Evolutionary conservation across 2,329 filamentous ascomycete species (phyloP), one percentile per base, ranked within the genome.

Genomic region (Erysiphe pulchra): DNA sequence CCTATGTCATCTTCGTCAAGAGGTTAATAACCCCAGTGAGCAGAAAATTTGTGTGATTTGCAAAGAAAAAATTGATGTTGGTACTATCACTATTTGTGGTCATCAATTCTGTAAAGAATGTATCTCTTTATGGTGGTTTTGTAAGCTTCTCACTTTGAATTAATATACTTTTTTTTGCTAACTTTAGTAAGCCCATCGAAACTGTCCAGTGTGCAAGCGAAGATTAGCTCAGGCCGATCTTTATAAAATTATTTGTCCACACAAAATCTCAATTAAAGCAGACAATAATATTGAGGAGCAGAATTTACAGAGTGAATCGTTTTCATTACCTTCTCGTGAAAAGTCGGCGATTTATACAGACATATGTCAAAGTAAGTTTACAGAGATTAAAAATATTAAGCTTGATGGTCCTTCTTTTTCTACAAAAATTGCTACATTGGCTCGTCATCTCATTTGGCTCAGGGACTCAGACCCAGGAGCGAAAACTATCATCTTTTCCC

Each of bases 401-500:
- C 66, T 95, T 1, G 63, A 74, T 11, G 72, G 71, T 0, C 70
- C 70, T 1, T 85, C 80, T 0, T 94, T 82, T 55, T 85, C 84
- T 1, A 92, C 82, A 0, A 98, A 95, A 60, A 77, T 95, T 16
- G 85, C 94, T 58, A 92, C 75, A 0, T 62, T 87, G 2, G 69
- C 78, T 28, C 72, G 83, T 2, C 90, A 95, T 58, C 62, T 95
- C 2, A 61, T 92, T 14, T 94, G 83, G 82, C 67, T 95, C 17
- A 75, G 87, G 2, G 68, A 80, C 52, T 74, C 81, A 42, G 85
- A 94, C 52, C 82, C 84, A 0, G 84, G 84, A 0, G 75, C 84
- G 10, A 95, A 95, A 58, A 81, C 82, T 0, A 80, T 98, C 57
- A 70, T 95, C n/a, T 98, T 93, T 60, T 92, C 83, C 1, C 87